Evolutionary conservation across 805 yeast species (phyloP), one percentile per base, ranked within the genome.

Genomic region (Cyberlindnera veronae): DNA sequence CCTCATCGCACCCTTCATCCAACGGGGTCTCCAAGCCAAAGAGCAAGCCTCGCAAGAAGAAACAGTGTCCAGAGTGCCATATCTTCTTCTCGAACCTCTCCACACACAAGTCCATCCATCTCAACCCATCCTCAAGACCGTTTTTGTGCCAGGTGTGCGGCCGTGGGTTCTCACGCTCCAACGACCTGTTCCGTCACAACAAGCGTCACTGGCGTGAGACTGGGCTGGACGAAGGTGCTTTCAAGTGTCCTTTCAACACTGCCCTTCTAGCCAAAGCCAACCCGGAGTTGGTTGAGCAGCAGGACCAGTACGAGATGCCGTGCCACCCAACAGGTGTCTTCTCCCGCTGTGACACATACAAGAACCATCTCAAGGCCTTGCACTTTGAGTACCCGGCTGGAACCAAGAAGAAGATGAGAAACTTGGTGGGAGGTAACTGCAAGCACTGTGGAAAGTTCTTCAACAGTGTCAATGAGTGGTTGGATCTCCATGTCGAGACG

Each of bases 341-440:
- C 54, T 79, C 89, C 11, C 72, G 97, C 36, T 84, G 96, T 59
- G 97, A 89, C 58, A 89, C 97, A 5, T 89, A 78, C 65, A 89
- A 89, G 57, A 89, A 89, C 63, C 97, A 89, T 63, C 68, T 89
- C 46, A 86, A 85, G 60, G 95, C 96, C 2, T 72, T 89, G 46
- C 97, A 89, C 58, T 89, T 89, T 60, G 83, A 77, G 49, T 89
- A 89, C 61, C 96, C 96, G 5, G 74, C 74, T 29, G 95, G 95
- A 6, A 88, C 95, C 4, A 77, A 81, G 57, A 87, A 88, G 62
- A 79, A 76, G 45, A 84, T 86, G 53, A 73, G 97, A 47, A 61
- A 64, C 16, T 72, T 76, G 37, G 85, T 81, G 30, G 61, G 71
- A 16, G 97, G 97, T 7, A 68, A 68, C 41, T 90, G 97, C 64